Evolutionary conservation across 306 rosid species (phyloP).

Genomic region (Lathyrus tuberosus): DNA sequence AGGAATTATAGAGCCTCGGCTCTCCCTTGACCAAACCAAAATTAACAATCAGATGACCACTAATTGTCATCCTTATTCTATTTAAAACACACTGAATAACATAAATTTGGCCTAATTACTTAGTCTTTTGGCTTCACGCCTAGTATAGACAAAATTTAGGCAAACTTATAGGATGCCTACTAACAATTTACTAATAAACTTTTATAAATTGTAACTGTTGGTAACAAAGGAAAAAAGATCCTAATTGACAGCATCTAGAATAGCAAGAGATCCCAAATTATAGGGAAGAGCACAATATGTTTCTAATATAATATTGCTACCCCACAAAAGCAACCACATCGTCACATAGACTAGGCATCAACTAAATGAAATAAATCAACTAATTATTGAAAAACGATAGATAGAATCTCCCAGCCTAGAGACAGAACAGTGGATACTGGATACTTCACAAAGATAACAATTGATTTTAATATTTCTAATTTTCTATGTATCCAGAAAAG

Average conservation of each 20-base stretch:
- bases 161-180: neutral
- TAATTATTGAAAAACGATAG: slow-evolving; percentile 1
- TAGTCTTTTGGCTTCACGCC: neutral
- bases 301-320: neutral
- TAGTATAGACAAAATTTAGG: neutral
- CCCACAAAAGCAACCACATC: neutral
- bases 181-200: neutral
- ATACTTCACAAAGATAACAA: slow-evolving; percentile 26
- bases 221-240: neutral
- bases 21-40: neutral
- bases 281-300: neutral
- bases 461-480: slow-evolving; percentile 13
- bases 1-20: neutral
- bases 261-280: neutral
- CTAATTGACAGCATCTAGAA: neutral
- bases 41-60: neutral
- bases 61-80: neutral
- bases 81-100: neutral
- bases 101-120: neutral
- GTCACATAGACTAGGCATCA: slow-evolving; percentile 9
- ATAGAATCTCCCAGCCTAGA: slow-evolving; percentile 3
- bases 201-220: neutral
- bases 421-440: slow-evolving; percentile 4
- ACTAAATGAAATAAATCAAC: slow-evolving; percentile 21
- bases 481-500: slow-evolving; percentile 21